These are phyloP conservation scores for Handroanthus guayacan DNA, from an alignment of 257 asterid genomes.

Conservation along the genomic window DNA sequence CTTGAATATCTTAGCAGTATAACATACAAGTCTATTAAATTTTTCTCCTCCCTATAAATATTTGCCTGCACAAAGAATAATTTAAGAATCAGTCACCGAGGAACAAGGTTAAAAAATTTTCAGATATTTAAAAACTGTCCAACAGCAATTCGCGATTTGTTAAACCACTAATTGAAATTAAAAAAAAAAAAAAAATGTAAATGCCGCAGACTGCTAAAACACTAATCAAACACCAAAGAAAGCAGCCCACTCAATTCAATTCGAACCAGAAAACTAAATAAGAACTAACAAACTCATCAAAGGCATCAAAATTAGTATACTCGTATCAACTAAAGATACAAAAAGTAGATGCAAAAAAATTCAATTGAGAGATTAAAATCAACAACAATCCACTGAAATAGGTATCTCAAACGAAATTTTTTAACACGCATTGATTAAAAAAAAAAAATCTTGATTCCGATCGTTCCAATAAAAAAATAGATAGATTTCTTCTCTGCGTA, in stretches of 20 bases:
- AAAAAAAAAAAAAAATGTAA: not conserved
- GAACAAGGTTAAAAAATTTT: not conserved
- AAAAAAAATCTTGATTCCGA: not conserved
- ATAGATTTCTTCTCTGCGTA: not conserved
- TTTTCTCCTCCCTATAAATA: conserved; percentile 79
- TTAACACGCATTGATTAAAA: conserved; percentile 8
- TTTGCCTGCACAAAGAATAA: conserved; percentile 58
- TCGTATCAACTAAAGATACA: not conserved
- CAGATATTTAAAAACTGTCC: conserved; percentile 17
- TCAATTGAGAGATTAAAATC: conserved; percentile 21
- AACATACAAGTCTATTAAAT: conserved; percentile 75
- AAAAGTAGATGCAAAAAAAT: conserved; percentile 3
- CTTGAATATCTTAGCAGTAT: conserved; percentile 83
- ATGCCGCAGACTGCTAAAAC: conserved; percentile 18
- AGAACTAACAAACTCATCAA: not conserved
- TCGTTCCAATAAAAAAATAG: not conserved
- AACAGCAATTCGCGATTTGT: not conserved
- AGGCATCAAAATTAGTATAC: not conserved
- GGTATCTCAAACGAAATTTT: conserved; percentile 18
- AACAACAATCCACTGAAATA: conserved; percentile 29
- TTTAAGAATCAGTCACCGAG: conserved; percentile 16
- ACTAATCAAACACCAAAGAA: conserved; percentile 3
- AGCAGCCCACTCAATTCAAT: conserved; percentile 16
- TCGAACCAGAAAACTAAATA: not conserved
- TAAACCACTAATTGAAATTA: not conserved